A percentile compares a stretch with the other conserved stretches of the same genome.
These are phyloP conservation scores for Torulaspora delbrueckii DNA, from an alignment of 805 yeast genomes.

Conservation along the genomic window DNA sequence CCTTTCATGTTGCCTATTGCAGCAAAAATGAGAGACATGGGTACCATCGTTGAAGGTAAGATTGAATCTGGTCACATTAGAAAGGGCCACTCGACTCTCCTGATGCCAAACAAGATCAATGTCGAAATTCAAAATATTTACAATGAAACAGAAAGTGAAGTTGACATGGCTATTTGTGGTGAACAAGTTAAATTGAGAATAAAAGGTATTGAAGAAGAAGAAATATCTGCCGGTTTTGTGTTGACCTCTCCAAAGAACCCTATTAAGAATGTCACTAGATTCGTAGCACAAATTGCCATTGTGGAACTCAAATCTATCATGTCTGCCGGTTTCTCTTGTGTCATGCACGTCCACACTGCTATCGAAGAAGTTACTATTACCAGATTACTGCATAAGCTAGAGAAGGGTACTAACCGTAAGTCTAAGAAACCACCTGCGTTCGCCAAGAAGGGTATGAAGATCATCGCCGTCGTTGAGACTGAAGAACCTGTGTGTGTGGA, in stretches of 20 bases:
- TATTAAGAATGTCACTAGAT: constrained; percentile 81
- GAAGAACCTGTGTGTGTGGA: constrained; percentile 89
- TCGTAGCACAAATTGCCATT: constrained; percentile 95
- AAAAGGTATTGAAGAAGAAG: constrained; percentile 97
- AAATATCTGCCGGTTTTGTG: constrained; percentile 85
- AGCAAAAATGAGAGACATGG: constrained; percentile 93
- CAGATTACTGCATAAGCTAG: constrained; percentile 83
- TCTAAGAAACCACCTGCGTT: constrained; percentile 97
- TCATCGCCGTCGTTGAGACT: constrained; percentile 85
- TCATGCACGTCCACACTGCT: constrained; percentile 98
- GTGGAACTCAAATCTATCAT: constrained; percentile 93
- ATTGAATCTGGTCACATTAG: constrained; percentile 92
- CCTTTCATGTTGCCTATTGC: constrained; percentile 97
- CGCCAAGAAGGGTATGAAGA: constrained; percentile 98
- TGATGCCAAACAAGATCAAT: constrained; percentile 86
- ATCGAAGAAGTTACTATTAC: constrained; percentile 88
- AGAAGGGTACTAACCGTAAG: constrained; percentile 94
- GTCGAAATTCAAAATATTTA: constrained; percentile 85
- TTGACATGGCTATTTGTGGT: constrained; percentile 85
- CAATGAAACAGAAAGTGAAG: constrained; percentile 95
- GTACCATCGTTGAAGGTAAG: constrained; percentile 97
- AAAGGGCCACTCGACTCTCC: constrained; percentile 65
- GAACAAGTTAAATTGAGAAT: constrained; percentile 93
- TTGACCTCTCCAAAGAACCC: constrained; percentile 83
- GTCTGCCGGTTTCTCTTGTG: constrained; percentile 95